Conservation (phyloP, 2,329 filamentous ascomycete species). For the Diaporthe caulivora region DNA sequence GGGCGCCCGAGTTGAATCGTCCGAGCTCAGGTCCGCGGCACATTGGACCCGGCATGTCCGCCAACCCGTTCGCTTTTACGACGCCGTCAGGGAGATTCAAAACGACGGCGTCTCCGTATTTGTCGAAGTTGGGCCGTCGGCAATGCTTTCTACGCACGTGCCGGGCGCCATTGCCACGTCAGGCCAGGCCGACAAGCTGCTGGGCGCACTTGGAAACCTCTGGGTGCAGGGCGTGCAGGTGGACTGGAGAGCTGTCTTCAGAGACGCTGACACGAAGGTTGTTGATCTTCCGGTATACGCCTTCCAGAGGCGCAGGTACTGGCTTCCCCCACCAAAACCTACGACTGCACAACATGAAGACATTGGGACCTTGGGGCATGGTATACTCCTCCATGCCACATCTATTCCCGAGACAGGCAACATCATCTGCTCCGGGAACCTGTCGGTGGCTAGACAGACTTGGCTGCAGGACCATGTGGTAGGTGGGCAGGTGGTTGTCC, state of each 20-base stretch:
- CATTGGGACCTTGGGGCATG: background rate
- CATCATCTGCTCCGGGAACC: background rate
- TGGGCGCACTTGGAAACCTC: background rate
- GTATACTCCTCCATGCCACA: background rate
- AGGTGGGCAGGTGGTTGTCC: background rate
- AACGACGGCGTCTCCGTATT: background rate
- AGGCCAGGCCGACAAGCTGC: slow-evolving; percentile 6
- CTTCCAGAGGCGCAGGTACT: slow-evolving; percentile 25
- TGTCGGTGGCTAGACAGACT: background rate
- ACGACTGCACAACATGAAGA: background rate
- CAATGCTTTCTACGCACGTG: slow-evolving; percentile 6
- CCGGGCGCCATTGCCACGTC: background rate
- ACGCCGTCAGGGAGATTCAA: background rate
- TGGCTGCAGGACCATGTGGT: slow-evolving; percentile 11
- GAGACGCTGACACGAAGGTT: background rate
- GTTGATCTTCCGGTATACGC: slow-evolving; percentile 22
- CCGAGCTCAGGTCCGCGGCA: background rate
- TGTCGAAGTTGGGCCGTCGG: slow-evolving; percentile 18
- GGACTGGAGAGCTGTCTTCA: slow-evolving; percentile 13
- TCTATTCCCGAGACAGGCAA: background rate
- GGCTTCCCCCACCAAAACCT: background rate
- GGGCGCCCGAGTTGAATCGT: background rate
- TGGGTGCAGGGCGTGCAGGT: slow-evolving; percentile 18
- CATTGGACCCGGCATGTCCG: slow-evolving; percentile 18
- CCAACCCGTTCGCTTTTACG: slow-evolving; percentile 22